Conservation (phyloP, 1,139 yeast species). For the Taphrina communis region DNA sequence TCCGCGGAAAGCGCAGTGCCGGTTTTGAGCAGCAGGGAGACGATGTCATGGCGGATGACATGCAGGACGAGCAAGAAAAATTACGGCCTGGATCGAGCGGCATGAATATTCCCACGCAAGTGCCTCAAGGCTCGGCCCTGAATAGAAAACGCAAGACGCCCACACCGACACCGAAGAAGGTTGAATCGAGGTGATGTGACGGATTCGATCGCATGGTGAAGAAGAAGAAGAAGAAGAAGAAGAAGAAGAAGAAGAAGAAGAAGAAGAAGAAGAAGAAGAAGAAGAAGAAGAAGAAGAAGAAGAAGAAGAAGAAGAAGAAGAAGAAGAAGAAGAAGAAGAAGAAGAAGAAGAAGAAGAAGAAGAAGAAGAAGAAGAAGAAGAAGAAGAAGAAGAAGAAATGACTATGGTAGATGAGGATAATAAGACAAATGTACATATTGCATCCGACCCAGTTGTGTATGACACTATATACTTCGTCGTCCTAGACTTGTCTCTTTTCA, state of each 20-base stretch:
- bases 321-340: neutral
- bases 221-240: neutral
- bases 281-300: neutral
- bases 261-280: neutral
- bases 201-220: neutral
- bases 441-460: too few relatives aligned
- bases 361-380: neutral
- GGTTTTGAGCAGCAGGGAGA: constrained; percentile 10
- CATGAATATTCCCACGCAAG: neutral
- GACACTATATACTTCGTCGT: neutral
- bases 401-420: too few relatives aligned
- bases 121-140: neutral
- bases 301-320: neutral
- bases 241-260: neutral
- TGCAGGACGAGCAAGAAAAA: neutral
- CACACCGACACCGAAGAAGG: constrained; percentile 3
- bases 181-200: neutral
- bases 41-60: constrained; percentile 15
- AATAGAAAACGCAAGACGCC: constrained; percentile 24
- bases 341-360: neutral
- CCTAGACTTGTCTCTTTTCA: neutral
- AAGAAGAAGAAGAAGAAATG: neutral
- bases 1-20: constrained; percentile 8
- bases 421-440: too few relatives aligned
- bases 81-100: neutral